Evolutionary conservation across 1,284 basidiomycete genomes (phyloP), one percentile per base, ranked within the genome.

Genomic region (Phellinidium pouzarii): DNA sequence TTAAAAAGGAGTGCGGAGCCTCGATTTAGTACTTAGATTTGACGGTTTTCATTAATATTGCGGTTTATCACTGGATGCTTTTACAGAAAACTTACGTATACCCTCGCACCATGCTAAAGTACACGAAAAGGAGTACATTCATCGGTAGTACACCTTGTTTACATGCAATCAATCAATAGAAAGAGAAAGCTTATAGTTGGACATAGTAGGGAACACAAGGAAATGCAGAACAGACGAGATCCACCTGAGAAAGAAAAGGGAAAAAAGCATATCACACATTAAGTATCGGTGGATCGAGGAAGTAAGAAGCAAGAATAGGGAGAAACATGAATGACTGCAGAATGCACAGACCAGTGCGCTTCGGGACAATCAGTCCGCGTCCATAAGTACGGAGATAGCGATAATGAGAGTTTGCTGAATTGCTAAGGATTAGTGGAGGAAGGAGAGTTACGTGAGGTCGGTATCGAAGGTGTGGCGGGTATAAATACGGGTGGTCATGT

Each of bases 311-410:
- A 40, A 36, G 11, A 7, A 26, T 11, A 48, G 47, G 20, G 22
- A n/a, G 14, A 17, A 17, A 23, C 20, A 20, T 2, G 31, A 12
- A 31, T 34, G 31, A 7, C 9, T 19, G 38, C 9, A 20, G 31
- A 31, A 47, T 48, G 47, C 47, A 48, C 47, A 40, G 47, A 25
- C 47, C 47, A 38, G 47, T 3, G 31, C 7, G 31, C 2, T 11
- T 7, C 31, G 14, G 9, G 14, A 34, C 14, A 34, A 34, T 34
- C 31, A 20, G 36, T 40, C 36, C 47, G 40, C 19, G 47, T 36
- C 36, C 19, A 41, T 48, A 38, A 48, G 47, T 37, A 40, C n/a
- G 22, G 19, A n/a, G n/a, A n/a, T n/a, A n/a, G n/a, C n/a, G n/a
- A n/a, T n/a, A n/a, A n/a, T n/a, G n/a, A n/a, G n/a, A n/a, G n/a